Evolutionary conservation across 2,329 filamentous ascomycete species (phyloP), one percentile per base, ranked within the genome.

Genomic region (Penicillium sp.): DNA sequence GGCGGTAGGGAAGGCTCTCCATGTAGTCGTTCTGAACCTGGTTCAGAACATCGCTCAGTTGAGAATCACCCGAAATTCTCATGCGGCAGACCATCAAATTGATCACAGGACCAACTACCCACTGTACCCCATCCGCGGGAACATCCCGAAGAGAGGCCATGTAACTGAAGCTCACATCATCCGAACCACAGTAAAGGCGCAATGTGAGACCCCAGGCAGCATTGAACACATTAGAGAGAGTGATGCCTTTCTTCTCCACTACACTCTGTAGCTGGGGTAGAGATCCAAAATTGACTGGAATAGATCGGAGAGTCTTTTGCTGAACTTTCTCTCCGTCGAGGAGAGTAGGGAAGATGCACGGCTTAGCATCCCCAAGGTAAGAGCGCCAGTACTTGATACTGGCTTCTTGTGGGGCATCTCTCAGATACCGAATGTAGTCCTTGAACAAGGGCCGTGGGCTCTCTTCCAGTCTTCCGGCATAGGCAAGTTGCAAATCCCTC

Each of bases 121-220:
- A 68, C n/a, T 76, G 67, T 1, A 76, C 65, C 0, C 67, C 66
- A 29, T 70, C 66, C 3, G 75, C 70, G n/a, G 74, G 52, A 0
- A 69, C 62, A 45, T 78, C 75, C 51, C 76, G 62, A 13, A 75
- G 68, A 1, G 70, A 73, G 6, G 69, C 58, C 45, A 77, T 70
- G 54, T 78, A 79, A 10, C 74, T 75, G 56, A 81, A 80, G 16
- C 70, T 76, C 0, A 90, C 80, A 13, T 96, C 81, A 16, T 94
- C 74, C 0, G 90, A 90, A 7, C 90, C 78, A 0, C 83, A 83
- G 58, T 81, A 72, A 29, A 76, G 76, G 16, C 81, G 79, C 1
- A 95, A 72, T 0, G 85, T 83, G 1, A 82, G 77, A 0, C 85
- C 73, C 87, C 92, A 95, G 2, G 85, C 77, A 3, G 88, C 85